A percentile compares a stretch with the other conserved stretches of the same genome.
Evolutionary conservation across 2,329 filamentous ascomycete genomes (phyloP).

Genomic region (Aspergillus vadensis): DNA sequence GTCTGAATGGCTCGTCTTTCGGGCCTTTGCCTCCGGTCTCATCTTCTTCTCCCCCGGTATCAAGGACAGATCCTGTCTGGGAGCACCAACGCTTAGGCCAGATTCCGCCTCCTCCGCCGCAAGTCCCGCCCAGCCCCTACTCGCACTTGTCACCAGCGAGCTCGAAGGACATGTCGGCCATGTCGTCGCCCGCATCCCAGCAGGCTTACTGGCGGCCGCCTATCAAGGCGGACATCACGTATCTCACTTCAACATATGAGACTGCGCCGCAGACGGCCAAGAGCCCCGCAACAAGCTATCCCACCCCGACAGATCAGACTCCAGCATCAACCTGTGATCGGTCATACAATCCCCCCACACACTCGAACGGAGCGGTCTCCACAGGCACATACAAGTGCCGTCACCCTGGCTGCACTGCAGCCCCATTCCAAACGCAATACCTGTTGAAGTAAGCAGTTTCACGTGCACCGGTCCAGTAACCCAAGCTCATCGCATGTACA

Average conservation of each 20-base stretch:
- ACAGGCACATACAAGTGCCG: slow-evolving; percentile 54
- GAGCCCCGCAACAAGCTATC: slow-evolving; percentile 42
- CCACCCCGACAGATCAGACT: slow-evolving; percentile 43
- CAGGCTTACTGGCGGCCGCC: slow-evolving; percentile 31
- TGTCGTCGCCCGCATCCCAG: slow-evolving; percentile 39
- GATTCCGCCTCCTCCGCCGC: slow-evolving; percentile 28
- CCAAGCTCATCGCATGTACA: slow-evolving; percentile 22
- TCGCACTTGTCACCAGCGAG: slow-evolving; percentile 44
- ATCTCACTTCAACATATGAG: slow-evolving; percentile 33
- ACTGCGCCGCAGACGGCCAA: slow-evolving; percentile 32
- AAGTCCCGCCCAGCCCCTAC: slow-evolving; percentile 38
- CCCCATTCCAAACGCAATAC: slow-evolving; percentile 66
- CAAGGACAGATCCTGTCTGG: slow-evolving; percentile 31
- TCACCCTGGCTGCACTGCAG: slow-evolving; percentile 58
- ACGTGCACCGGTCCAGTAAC: not conserved
- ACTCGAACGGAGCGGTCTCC: slow-evolving; percentile 28
- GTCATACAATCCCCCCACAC: slow-evolving; percentile 23
- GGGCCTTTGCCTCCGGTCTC: slow-evolving; percentile 26
- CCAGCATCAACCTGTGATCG: slow-evolving; percentile 27
- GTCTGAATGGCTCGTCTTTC: slow-evolving; percentile 29
- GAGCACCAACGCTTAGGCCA: slow-evolving; percentile 35
- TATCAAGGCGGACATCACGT: slow-evolving; percentile 30
- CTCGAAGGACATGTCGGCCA: slow-evolving; percentile 37
- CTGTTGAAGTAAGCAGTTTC: slow-evolving; percentile 58
- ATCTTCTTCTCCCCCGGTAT: slow-evolving; percentile 28